A percentile compares a stretch with the other conserved stretches of the same genome.
These are phyloP conservation scores for Kurtzmaniella quercitrusa DNA, from an alignment of 1,139 yeast species.

Conservation along the genomic window DNA sequence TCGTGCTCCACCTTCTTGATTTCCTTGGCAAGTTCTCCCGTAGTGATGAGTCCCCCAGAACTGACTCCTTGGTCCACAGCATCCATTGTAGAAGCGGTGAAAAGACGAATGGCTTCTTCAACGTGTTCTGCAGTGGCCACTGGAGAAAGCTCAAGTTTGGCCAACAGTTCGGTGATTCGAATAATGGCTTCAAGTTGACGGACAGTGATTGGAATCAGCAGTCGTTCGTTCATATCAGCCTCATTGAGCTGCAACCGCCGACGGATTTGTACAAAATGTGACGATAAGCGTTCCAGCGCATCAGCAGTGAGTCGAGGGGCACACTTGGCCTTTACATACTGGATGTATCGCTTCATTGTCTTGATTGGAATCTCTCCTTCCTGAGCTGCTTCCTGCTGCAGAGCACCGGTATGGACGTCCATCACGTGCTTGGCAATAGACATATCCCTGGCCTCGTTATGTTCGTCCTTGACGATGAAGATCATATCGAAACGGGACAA, in stretches of 20 bases:
- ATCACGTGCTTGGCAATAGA: conserved; percentile 93
- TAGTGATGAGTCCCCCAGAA: conserved; percentile 36
- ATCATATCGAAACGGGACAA: conserved; percentile 98
- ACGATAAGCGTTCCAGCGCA: conserved; percentile 88
- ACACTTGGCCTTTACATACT: conserved; percentile 82
- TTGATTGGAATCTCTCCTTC: conserved; percentile 90
- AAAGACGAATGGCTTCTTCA: conserved; percentile 90
- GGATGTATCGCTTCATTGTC: conserved; percentile 86
- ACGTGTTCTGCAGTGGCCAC: conserved; percentile 88
- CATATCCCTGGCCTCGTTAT: conserved; percentile 78
- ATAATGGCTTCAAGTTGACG: conserved; percentile 97
- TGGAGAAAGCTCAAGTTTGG: conserved; percentile 79
- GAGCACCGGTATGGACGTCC: conserved; percentile 85
- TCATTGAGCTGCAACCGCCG: conserved; percentile 80
- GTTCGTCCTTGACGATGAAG: conserved; percentile 93
- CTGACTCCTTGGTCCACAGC: conserved; percentile 85
- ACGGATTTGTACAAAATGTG: conserved; percentile 90
- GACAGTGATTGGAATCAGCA: conserved; percentile 94
- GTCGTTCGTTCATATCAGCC: conserved; percentile 77
- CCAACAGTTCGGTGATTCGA: conserved; percentile 92
- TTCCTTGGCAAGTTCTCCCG: conserved; percentile 58
- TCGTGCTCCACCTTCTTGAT: conserved; percentile 79
- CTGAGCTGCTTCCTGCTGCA: conserved; percentile 45
- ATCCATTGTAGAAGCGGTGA: conserved; percentile 96
- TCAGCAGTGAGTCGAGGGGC: conserved; percentile 90